phyloP scores from a whole-genome alignment of 768 basidiomycete genomes.

The Lentinus tigrinus region DNA sequence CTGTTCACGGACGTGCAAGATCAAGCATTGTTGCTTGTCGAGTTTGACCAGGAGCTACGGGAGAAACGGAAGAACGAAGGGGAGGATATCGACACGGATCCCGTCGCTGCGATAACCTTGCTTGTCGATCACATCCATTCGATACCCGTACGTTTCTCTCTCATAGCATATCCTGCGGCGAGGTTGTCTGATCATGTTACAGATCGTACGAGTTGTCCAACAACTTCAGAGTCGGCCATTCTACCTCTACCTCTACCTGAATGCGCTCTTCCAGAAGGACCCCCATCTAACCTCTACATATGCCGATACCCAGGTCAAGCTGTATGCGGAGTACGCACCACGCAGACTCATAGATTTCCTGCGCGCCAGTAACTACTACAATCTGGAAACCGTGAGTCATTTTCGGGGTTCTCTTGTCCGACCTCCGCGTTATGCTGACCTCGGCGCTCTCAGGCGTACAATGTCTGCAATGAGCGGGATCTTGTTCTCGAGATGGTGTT shows the following conservation, averaged over 20 bases:
- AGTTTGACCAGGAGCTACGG: slow-evolving; percentile 89
- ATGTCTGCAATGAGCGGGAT: slow-evolving; percentile 80
- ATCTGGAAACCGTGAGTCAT: slow-evolving; percentile 67
- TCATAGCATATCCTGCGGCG: not conserved
- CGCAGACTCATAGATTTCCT: slow-evolving; percentile 85
- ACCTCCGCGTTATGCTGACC: not conserved
- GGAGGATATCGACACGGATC: slow-evolving; percentile 36
- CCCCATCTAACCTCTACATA: slow-evolving; percentile 76
- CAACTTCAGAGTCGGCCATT: slow-evolving; percentile 75
- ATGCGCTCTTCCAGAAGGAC: slow-evolving; percentile 86
- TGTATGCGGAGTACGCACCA: slow-evolving; percentile 88
- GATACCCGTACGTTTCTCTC: slow-evolving; percentile 68
- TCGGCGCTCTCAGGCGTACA: slow-evolving; percentile 62
- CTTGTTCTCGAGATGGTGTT: slow-evolving; percentile 97
- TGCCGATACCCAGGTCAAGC: slow-evolving; percentile 84
- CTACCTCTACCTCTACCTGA: slow-evolving; percentile 91
- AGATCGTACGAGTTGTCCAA: slow-evolving; percentile 87
- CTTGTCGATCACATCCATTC: slow-evolving; percentile 95
- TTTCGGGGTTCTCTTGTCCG: not conserved
- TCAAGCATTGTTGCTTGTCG: slow-evolving; percentile 87
- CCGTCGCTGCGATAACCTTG: slow-evolving; percentile 80
- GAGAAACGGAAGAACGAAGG: slow-evolving; percentile 49
- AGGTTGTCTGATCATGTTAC: not conserved
- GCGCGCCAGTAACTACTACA: slow-evolving; percentile 88
- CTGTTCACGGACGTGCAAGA: slow-evolving; percentile 94